These are phyloP conservation scores for Galeopsis tetrahit DNA, from an alignment of 257 asterid genomes.

Conservation along the genomic window DNA sequence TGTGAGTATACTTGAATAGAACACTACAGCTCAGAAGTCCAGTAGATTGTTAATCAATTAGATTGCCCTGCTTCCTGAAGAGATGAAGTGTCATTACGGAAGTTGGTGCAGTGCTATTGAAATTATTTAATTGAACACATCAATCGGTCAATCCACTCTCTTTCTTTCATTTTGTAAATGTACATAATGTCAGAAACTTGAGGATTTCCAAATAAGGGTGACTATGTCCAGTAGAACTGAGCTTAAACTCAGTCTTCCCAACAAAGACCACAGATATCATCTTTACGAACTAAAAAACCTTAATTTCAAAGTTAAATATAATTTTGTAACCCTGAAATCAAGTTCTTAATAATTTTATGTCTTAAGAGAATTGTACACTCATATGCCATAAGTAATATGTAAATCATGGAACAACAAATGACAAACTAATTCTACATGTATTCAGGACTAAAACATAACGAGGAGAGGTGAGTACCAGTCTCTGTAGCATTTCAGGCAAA, in stretches of 20 bases:
- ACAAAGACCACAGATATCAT: neutral
- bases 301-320: neutral
- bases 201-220: neutral
- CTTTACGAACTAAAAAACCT: neutral
- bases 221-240: neutral
- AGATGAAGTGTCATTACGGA: neutral
- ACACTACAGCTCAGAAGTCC: neutral
- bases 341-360: constrained; percentile 1
- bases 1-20: neutral
- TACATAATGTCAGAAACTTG: constrained; percentile 1
- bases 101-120: neutral
- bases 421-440: neutral
- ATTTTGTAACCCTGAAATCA: neutral
- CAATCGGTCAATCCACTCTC: neutral
- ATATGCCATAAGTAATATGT: neutral
- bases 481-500: constrained; percentile 93
- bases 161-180: neutral
- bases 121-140: neutral
- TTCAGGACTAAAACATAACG: neutral
- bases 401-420: neutral
- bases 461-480: constrained; percentile 64
- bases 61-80: constrained; percentile 4
- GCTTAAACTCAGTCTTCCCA: neutral
- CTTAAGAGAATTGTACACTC: neutral
- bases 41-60: neutral